phyloP scores from a whole-genome alignment of 2,329 filamentous ascomycete species.

The Emergomyces orientalis region DNA sequence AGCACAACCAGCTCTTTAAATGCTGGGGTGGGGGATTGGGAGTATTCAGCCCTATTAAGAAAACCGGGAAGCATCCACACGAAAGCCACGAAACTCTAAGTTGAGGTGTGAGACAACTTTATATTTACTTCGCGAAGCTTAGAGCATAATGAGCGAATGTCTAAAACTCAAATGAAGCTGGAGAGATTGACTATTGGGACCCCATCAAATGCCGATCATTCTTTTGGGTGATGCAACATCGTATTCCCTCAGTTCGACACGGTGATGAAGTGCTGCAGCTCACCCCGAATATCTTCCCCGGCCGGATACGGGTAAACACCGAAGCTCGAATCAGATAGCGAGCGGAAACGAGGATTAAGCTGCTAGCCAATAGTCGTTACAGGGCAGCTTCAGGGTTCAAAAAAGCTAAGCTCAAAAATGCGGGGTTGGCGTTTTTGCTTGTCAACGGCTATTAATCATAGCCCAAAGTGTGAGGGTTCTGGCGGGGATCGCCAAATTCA shows the following conservation, averaged over 20 bases:
- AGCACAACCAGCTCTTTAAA: background rate
- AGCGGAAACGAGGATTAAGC: background rate
- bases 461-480: background rate
- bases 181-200: too few relatives aligned
- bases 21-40: too few relatives aligned
- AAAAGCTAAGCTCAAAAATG: background rate
- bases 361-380: background rate
- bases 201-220: background rate
- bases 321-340: background rate
- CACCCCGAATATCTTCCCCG: background rate
- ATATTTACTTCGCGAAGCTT: background rate
- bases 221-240: constrained; percentile 1
- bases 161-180: background rate
- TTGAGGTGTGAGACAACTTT: background rate
- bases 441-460: too few relatives aligned
- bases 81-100: background rate
- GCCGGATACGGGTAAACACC: background rate
- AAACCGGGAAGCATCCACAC: too few relatives aligned
- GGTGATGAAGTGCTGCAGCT: background rate
- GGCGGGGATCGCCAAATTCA: background rate
- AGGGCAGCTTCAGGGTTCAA: background rate
- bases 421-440: background rate
- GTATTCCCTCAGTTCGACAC: background rate
- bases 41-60: background rate
- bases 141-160: background rate